Conservation (phyloP, 192 early-diverging fungal species). For the Allomyces macrogynus region DNA sequence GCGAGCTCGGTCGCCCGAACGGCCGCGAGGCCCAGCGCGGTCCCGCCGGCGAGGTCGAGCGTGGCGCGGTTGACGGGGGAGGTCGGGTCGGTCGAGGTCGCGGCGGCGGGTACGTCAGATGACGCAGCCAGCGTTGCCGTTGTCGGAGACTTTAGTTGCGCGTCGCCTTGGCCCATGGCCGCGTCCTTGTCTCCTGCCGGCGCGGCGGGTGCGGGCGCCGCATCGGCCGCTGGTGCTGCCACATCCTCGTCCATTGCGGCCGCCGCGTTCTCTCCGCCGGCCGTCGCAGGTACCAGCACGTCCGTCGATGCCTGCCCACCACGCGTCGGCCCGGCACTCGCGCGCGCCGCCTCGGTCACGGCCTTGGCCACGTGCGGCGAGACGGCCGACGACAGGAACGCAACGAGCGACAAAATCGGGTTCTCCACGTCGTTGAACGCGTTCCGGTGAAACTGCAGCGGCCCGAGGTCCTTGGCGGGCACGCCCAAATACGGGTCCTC, state of each 20-base stretch:
- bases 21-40: slow-evolving; percentile 79
- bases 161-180: background rate
- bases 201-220: slow-evolving; percentile 4
- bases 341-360: slow-evolving; percentile 42
- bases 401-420: slow-evolving; percentile 75
- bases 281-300: slow-evolving; percentile 5
- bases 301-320: too few relatives aligned
- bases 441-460: slow-evolving; percentile 42
- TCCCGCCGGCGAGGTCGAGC: slow-evolving; percentile 58
- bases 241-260: background rate
- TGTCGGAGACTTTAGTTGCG: slow-evolving; percentile 4
- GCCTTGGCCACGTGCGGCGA: slow-evolving; percentile 69
- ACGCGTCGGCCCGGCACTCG: too few relatives aligned
- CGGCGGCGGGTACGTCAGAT: slow-evolving; percentile 7
- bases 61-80: slow-evolving; percentile 13
- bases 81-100: slow-evolving; percentile 10
- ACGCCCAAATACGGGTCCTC: slow-evolving; percentile 49
- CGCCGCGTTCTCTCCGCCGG: background rate
- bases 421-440: slow-evolving; percentile 71
- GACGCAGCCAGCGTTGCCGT: slow-evolving; percentile 6
- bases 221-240: slow-evolving; percentile 5
- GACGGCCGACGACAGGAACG: slow-evolving; percentile 70
- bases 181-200: slow-evolving; percentile 8
- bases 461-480: slow-evolving; percentile 25
- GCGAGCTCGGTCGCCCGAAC: slow-evolving; percentile 71